Base-by-base conservation (phyloP, 495 filamentous ascomycete genomes). In the Penicillium silybi region DNA sequence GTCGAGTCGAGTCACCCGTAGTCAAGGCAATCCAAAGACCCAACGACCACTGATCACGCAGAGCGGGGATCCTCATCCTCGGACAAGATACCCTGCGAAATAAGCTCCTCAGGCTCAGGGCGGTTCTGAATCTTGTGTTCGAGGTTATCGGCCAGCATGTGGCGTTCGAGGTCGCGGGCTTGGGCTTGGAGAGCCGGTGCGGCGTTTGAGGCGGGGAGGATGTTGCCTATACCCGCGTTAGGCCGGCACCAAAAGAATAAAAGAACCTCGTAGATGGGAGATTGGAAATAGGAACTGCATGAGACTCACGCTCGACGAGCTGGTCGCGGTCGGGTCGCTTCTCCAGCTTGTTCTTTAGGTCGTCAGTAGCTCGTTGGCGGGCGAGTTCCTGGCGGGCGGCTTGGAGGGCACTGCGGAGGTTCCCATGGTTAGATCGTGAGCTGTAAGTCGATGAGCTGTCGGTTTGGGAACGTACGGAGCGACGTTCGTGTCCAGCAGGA, bases 141-240 rank as follows among this genome's bases (percentile, higher is more conserved):
- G 34, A 96, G 72, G 27, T 79, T 85, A 64, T 96, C 86, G 44
- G 82, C 85, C 17, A 86, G 82, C 90, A 96, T 95, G 62, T 90
- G 83, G 59, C 81, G 86, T 66, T 88, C 85, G 45, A 96, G 80
- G 69, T 93, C 87, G 48, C 78, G 84, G 71, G 90, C 88, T 50
- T 89, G 77, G 29, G 84, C 88, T 57, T 85, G 84, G 34, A 96
- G 69, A 0, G 84, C 77, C 0, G 90, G 89, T 0, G 90, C 88
- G 7, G 87, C 85, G 54, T 81, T 83, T 4, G 63, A 44, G 16
- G 65, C 53, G 35, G 87, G 88, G 49, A 96, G 84, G 64, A 96
- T 96, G 62, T 95, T 92, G 53, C 81, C 88, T 86, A 54, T 39
- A 26, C 10, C 35, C 20, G 48, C 50, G 29, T 32, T 52, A 63